Evolutionary conservation across 2,329 filamentous ascomycete genomes (phyloP), one percentile per base, ranked within the genome.

Genomic region (Pseudogymnoascus sp.): DNA sequence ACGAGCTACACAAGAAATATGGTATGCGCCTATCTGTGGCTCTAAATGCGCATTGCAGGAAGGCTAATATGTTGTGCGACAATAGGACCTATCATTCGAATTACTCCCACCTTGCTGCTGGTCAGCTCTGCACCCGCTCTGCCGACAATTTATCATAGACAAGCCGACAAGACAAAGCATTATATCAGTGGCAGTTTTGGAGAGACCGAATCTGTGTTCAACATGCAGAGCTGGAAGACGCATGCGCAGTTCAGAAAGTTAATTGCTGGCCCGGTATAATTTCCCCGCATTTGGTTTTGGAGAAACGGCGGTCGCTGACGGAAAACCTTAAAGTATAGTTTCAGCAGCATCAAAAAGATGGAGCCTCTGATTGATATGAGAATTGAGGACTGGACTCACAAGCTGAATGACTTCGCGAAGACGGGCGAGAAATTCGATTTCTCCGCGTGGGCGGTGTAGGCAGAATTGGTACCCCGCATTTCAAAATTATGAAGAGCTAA

Each of bases 161-260:
- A 81, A 66, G 82, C 80, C 4, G 77, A 83, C 73, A 87, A 86
- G 70, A 81, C 81, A 1, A 77, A 82, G 60, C 80, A 84, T 71
- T 86, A 86, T 70, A 82, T 85, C 65, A 81, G 82, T 0, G 83
- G 83, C 19, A 81, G 77, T 23, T 84, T 85, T 67, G 83, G 83
- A 14, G 78, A 81, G 63, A 79, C 76, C 4, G 83, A 85, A 65
- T 79, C 77, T 1, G 68, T 85, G 5, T 85, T 87, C 72, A 85
- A 85, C 64, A 85, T 84, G 78, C 80, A 81, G 65, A 78, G 82
- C 54, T 76, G 80, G 54, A 76, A 76, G 62, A 73, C 75, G 4
- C 84, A 86, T 69, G 77, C 82, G 2, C 74, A 76, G 1, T 81
- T 80, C 68, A 77, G 84, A 16, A 85, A 84, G 72, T 77, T 83